Evolutionary conservation across 2,329 filamentous ascomycete genomes (phyloP).

Genomic region (Verticillium alfalfae): DNA sequence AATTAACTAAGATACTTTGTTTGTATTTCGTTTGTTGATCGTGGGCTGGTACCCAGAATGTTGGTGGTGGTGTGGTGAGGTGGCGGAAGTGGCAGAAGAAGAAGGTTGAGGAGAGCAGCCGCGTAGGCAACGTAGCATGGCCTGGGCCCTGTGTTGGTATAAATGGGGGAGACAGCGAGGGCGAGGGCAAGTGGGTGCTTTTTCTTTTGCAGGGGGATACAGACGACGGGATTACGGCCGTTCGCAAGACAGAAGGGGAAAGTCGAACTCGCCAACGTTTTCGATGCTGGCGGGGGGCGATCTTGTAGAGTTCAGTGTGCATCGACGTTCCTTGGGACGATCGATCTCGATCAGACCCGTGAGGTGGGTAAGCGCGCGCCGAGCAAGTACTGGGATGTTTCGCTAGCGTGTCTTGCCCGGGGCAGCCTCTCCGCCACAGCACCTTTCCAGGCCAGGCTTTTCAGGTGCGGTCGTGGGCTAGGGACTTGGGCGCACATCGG

Average conservation of each 20-base stretch:
- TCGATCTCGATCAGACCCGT: constrained; percentile 14
- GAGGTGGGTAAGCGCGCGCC: not conserved
- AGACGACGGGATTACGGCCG: not conserved
- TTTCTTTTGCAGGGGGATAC: not conserved
- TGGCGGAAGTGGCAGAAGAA: not conserved
- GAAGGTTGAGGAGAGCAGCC: not conserved
- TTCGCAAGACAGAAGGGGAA: constrained; percentile 7
- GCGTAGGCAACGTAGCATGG: not conserved
- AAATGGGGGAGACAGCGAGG: not conserved
- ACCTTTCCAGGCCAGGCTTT: not conserved
- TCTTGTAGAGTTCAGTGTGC: constrained; percentile 6
- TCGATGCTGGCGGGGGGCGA: constrained; percentile 12
- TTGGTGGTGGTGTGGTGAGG: not conserved
- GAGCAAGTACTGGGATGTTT: not conserved
- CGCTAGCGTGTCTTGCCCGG: constrained; percentile 1
- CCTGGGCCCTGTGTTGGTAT: not conserved
- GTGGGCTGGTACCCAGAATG: not conserved
- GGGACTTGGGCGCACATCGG: too few relatives aligned
- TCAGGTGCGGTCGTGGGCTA: too few relatives aligned
- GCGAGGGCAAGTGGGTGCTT: not conserved
- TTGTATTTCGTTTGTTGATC: not conserved
- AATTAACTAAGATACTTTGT: too few relatives aligned
- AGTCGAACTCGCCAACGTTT: constrained; percentile 5
- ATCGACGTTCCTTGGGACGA: constrained; percentile 14
- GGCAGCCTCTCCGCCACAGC: not conserved